Percentiles rank a stretch among this genome's conserved stretches.
Conservation (phyloP, 106 monocot genomes). For the Amphibolis antarctica region DNA sequence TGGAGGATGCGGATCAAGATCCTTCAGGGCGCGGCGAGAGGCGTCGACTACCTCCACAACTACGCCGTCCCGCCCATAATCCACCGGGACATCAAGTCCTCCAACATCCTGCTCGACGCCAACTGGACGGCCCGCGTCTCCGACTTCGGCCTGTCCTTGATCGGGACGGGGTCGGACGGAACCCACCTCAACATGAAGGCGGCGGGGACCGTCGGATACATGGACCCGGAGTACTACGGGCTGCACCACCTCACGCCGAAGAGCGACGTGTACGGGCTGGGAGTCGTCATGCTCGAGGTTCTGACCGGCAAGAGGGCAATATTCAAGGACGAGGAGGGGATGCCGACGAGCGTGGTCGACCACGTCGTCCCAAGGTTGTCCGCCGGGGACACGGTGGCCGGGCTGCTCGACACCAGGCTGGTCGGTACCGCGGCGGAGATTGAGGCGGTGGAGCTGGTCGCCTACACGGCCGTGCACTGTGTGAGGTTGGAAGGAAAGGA, state of each 20-base stretch:
- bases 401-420: conserved; percentile 46
- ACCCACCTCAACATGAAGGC: conserved; percentile 26
- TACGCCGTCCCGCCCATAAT: conserved; percentile 34
- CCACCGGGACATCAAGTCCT: conserved; percentile 48
- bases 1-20: conserved; percentile 50
- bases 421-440: conserved; percentile 9
- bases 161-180: conserved; percentile 26
- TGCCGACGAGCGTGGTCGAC: conserved; percentile 57
- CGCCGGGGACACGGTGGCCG: conserved; percentile 26
- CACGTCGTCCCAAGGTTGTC: conserved; percentile 40
- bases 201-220: conserved; percentile 87
- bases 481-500: conserved; percentile 66
- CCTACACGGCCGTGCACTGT: conserved; percentile 60
- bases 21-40: conserved; percentile 30
- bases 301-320: conserved; percentile 51
- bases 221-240: conserved; percentile 95
- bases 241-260: conserved; percentile 58
- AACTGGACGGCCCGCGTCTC: conserved; percentile 63
- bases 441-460: conserved; percentile 83
- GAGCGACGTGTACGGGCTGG: conserved; percentile 84
- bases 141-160: conserved; percentile 73
- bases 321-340: conserved; percentile 24
- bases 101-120: conserved; percentile 23
- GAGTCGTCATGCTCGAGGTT: conserved; percentile 78
- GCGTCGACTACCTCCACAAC: conserved; percentile 34